phyloP scores from a whole-genome alignment of 2,329 filamentous ascomycete genomes.

The Colletotrichum lindemuthianum region DNA sequence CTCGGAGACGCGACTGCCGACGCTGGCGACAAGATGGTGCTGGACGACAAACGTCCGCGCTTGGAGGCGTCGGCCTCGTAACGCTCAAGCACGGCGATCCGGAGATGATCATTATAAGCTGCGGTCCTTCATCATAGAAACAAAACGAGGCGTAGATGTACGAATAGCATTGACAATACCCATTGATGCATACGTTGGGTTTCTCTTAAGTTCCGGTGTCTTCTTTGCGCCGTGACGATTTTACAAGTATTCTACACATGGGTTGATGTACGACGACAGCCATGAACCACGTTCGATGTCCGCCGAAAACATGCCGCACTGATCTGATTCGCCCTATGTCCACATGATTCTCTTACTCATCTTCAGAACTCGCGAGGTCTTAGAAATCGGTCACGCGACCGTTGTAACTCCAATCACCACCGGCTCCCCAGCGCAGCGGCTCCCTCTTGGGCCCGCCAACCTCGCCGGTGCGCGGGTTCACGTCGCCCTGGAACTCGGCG shows the following conservation, averaged over 20 bases:
- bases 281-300: too few species aligned
- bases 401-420: constrained; percentile 90
- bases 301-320: too few species aligned
- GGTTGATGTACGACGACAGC: too few species aligned
- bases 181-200: constrained; percentile 15
- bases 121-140: constrained; percentile 7
- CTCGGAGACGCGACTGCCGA: not conserved
- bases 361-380: not conserved
- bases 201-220: constrained; percentile 4
- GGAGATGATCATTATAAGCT: not conserved
- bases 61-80: constrained; percentile 5
- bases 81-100: not conserved
- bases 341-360: too few species aligned
- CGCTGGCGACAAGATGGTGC: constrained; percentile 22
- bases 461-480: constrained; percentile 93
- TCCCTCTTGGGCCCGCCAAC: constrained; percentile 98
- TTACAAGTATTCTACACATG: too few species aligned
- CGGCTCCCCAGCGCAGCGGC: constrained; percentile 84
- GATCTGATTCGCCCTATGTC: too few species aligned
- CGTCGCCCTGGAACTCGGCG: constrained; percentile 93
- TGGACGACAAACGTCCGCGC: constrained; percentile 7
- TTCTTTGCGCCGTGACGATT: too few species aligned
- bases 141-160: constrained; percentile 15
- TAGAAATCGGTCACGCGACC: constrained; percentile 93
- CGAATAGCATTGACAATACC: constrained; percentile 36